Evolutionary conservation across 495 filamentous ascomycete genomes (phyloP).

Genomic region (Sordaria brevicollis): DNA sequence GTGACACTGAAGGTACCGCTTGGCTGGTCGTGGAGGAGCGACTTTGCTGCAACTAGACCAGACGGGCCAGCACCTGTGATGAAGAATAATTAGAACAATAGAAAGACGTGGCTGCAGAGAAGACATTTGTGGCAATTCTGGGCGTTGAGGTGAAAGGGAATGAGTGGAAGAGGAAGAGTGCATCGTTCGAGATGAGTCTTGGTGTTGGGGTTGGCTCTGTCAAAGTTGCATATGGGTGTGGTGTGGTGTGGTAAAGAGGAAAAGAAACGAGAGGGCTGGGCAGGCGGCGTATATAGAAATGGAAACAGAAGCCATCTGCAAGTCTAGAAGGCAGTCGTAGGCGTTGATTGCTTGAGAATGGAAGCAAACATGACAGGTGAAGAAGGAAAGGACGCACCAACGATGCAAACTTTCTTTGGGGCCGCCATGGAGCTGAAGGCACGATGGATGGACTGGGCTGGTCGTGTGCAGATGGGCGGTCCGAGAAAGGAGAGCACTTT

Average conservation of each 20-base stretch:
- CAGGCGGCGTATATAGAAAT: neutral
- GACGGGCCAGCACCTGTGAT: slow-evolving; percentile 64
- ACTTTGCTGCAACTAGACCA: slow-evolving; percentile 74
- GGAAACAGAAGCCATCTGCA: neutral
- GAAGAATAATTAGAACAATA: neutral
- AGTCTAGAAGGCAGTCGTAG: neutral
- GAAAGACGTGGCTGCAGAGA: neutral
- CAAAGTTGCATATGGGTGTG: neutral
- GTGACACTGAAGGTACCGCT: slow-evolving; percentile 52
- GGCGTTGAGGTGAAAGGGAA: neutral
- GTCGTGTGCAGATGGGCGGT: neutral
- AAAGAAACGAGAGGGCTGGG: neutral
- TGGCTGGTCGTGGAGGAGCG: slow-evolving; percentile 51
- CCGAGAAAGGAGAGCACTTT: neutral
- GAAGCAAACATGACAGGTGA: neutral
- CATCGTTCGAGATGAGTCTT: neutral
- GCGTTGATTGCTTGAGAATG: neutral
- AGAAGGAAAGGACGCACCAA: slow-evolving; percentile 39
- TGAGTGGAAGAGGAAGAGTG: neutral
- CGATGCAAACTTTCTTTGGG: slow-evolving; percentile 55
- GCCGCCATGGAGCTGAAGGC: neutral
- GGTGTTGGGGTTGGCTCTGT: neutral
- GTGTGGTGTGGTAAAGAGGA: neutral
- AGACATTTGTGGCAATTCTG: neutral
- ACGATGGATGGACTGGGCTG: neutral